These are phyloP conservation scores for Kickxella alabastrina DNA, from an alignment of 192 early-diverging fungal species.

Conservation along the genomic window DNA sequence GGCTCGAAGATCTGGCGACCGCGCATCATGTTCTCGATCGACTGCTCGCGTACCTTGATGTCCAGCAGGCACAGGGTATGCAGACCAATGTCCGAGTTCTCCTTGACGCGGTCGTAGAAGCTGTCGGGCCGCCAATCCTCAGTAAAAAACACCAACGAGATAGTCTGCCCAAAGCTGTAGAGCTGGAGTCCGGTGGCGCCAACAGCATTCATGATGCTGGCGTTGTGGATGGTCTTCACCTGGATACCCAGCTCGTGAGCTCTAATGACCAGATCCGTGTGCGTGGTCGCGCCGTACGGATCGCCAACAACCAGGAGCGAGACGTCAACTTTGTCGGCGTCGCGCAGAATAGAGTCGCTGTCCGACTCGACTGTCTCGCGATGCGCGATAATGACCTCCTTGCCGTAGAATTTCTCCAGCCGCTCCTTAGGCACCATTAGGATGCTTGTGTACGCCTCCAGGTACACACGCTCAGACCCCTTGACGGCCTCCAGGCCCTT, in stretches of 20 bases:
- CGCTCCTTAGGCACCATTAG: slow-evolving; percentile 73
- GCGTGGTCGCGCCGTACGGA: slow-evolving; percentile 95
- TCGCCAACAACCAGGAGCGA: slow-evolving; percentile 97
- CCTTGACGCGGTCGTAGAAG: slow-evolving; percentile 90
- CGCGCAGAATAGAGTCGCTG: slow-evolving; percentile 80
- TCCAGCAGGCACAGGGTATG: slow-evolving; percentile 96
- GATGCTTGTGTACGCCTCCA: slow-evolving; percentile 95
- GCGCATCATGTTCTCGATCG: slow-evolving; percentile 90
- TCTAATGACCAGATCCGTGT: slow-evolving; percentile 92
- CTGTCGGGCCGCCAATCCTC: slow-evolving; percentile 95
- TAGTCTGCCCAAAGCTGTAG: slow-evolving; percentile 98
- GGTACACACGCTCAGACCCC: slow-evolving; percentile 81
- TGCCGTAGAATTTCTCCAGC: slow-evolving; percentile 82
- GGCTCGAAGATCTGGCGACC: slow-evolving; percentile 94
- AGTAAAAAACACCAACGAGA: slow-evolving; percentile 97
- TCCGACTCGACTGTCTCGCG: slow-evolving; percentile 96
- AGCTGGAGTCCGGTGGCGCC: slow-evolving; percentile 94
- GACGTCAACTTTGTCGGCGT: slow-evolving; percentile 86
- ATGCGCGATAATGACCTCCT: slow-evolving; percentile 83
- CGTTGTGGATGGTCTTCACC: slow-evolving; percentile 94
- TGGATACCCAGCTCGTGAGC: slow-evolving; percentile 82
- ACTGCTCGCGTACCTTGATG: slow-evolving; percentile 99
- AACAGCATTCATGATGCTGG: slow-evolving; percentile 99
- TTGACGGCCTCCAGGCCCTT: slow-evolving; percentile 93
- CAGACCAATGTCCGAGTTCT: slow-evolving; percentile 77